Conservation (phyloP, 1,139 yeast species). For the Pichia sp. region DNA sequence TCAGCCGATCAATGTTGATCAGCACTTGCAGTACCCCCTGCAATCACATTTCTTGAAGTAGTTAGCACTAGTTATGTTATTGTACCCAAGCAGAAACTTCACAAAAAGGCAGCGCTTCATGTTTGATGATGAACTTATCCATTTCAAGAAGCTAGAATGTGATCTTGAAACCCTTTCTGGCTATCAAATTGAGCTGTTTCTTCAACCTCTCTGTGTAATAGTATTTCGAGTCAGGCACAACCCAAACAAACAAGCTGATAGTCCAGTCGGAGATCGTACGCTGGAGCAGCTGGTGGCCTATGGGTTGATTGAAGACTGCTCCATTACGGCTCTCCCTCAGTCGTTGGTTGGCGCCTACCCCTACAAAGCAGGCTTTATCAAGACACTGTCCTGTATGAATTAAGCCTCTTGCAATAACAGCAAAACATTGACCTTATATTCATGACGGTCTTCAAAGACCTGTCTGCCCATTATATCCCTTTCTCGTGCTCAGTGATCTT, state of each 20-base stretch:
- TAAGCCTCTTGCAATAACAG: too few species aligned
- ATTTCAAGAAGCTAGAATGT: conserved; percentile 1
- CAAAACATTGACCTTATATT: too few species aligned
- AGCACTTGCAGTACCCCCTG: conserved; percentile 4
- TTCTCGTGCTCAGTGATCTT: too few species aligned
- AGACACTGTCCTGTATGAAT: too few species aligned
- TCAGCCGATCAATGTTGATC: conserved; percentile 1
- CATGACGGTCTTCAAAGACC: too few species aligned
- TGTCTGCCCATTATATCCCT: too few species aligned
- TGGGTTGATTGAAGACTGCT: background rate
- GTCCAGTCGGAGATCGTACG: background rate
- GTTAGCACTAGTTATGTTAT: background rate
- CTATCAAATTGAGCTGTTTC: background rate
- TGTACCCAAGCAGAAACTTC: background rate
- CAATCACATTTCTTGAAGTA: conserved; percentile 2
- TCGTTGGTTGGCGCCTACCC: background rate
- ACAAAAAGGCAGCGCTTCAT: background rate
- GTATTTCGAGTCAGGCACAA: conserved; percentile 1
- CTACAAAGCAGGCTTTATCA: too few species aligned
- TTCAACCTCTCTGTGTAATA: background rate
- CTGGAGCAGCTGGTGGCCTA: background rate
- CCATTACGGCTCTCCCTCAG: background rate
- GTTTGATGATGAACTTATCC: conserved; percentile 1
- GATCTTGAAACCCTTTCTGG: conserved; percentile 3
- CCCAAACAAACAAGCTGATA: background rate